phyloP scores from a whole-genome alignment of 1,284 basidiomycete genomes.

The Heliocybe sulcata region DNA sequence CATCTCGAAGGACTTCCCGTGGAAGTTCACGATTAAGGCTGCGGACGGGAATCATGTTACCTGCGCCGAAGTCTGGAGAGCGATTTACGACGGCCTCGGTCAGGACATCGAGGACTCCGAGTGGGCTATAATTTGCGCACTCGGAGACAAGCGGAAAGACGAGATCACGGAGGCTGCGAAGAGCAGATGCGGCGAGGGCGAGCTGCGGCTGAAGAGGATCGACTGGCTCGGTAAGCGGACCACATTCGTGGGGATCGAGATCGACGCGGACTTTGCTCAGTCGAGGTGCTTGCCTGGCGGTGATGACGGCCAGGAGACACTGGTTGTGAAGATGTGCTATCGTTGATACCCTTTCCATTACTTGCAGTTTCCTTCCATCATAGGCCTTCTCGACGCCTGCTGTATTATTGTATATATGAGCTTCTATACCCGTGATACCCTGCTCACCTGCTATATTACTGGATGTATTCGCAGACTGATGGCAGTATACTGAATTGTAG shows the following conservation, averaged over 20 bases:
- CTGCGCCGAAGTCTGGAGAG: constrained; percentile 45
- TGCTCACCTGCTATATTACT: too few species aligned
- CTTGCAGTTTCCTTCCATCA: too few species aligned
- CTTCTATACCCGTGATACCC: too few species aligned
- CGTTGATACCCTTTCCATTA: too few species aligned
- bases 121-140: constrained; percentile 36
- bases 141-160: constrained; percentile 24
- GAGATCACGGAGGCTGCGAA: constrained; percentile 28
- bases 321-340: too few species aligned
- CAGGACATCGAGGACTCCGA: constrained; percentile 49
- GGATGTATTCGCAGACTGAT: too few species aligned
- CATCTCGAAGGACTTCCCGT: constrained; percentile 51
- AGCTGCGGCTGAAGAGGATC: constrained; percentile 37
- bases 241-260: constrained; percentile 50
- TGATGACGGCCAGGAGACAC: constrained; percentile 27
- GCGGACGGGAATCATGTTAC: constrained; percentile 30
- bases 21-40: constrained; percentile 44
- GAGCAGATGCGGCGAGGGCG: constrained; percentile 16
- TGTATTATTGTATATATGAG: too few species aligned
- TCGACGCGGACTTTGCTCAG: constrained; percentile 45
- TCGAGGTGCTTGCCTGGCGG: constrained; percentile 36
- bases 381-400: too few species aligned
- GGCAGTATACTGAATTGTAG: too few species aligned
- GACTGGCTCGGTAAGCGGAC: constrained; percentile 50
- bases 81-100: constrained; percentile 39